Base-by-base conservation (phyloP, 2,329 filamentous ascomycete genomes). In the Tolypocladium album region DNA sequence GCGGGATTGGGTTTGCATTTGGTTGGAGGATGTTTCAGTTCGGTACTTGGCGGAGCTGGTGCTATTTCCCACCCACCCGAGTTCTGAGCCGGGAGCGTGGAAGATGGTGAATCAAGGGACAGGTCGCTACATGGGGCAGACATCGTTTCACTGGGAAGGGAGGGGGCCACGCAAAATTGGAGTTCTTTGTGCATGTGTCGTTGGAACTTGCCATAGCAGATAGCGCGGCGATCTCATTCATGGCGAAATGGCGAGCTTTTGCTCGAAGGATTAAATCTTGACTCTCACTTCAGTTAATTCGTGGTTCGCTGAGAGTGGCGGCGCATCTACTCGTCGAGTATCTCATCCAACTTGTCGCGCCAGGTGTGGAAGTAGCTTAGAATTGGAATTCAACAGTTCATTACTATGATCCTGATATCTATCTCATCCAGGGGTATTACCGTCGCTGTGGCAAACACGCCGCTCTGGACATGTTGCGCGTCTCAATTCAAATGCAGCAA, bases 41-140 rank as follows among this genome's bases (percentile, higher is more conserved):
- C 9, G 50, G 27, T 11, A 11, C 4, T 22, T 22, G 0, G 20
- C 27, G 20, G 50, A 53, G 2, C 2, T 22, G 50, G 50, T 22
- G 13, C 20, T 20, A 6, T 36, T 38, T 20, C 31, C n/a, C 31
- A 2, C 31, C n/a, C 31, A 2, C 27, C 31, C 20, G 40, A 20
- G 39, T 40, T 17, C 27, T 34, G 50, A 31, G 13, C 22, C 4
- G 31, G 27, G 24, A n/a, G 47, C 9, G 50, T 36, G 27, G 27
- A 7, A 22, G 20, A n/a, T 13, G 31, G 17, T 9, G 50, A 22
- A 3, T 36, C 50, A 22, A 31, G 20, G 50, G 31, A 22, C 31
- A n/a, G 13, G 1, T n/a, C 50, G 7, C 31, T n/a, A 34, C 17
- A 20, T n/a, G n/a, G 36, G 68, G 67, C n/a, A 55, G 57, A 34